A percentile compares a stretch with the other conserved stretches of the same genome.
phyloP scores from a whole-genome alignment of 2,329 filamentous ascomycete genomes.

The Sporothrix sp. region DNA sequence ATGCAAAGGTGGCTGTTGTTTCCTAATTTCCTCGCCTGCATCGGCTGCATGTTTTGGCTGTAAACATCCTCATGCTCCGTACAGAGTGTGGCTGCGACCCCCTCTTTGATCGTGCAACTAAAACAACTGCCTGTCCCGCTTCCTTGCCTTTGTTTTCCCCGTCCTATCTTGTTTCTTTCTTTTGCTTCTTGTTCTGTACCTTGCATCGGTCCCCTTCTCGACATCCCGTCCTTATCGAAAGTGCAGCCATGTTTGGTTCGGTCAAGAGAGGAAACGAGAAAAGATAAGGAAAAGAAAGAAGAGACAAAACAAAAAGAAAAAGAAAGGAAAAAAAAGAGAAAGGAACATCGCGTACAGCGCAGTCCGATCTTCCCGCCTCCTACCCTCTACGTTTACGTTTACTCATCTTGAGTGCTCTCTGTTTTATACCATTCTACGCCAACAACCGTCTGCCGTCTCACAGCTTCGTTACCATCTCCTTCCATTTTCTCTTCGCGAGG shows the following conservation, averaged over 20 bases:
- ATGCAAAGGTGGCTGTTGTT: too few species aligned
- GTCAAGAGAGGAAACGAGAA: slow-evolving; percentile 39
- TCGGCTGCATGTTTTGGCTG: neutral
- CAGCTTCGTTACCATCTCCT: too few species aligned
- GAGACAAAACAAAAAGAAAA: too few species aligned
- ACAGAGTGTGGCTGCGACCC: too few species aligned
- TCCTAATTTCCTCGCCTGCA: neutral
- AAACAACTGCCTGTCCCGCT: neutral
- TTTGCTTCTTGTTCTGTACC: neutral
- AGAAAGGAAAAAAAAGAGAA: too few species aligned
- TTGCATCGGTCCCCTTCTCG: neutral
- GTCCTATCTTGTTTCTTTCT: neutral
- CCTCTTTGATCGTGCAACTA: slow-evolving; percentile 21
- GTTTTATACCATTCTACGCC: too few species aligned
- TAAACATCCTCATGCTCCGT: neutral
- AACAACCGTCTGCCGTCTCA: too few species aligned
- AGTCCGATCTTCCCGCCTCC: neutral
- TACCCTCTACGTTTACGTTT: slow-evolving; percentile 12
- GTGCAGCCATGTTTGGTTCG: slow-evolving; percentile 43
- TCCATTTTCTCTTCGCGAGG: slow-evolving; percentile 23
- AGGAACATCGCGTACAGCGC: too few species aligned
- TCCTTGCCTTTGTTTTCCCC: neutral
- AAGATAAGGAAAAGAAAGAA: neutral
- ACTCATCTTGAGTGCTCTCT: slow-evolving; percentile 16
- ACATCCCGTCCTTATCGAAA: slow-evolving; percentile 33